phyloP scores from a whole-genome alignment of 371 early-diverging fungal species.

The Mucor indicus region DNA sequence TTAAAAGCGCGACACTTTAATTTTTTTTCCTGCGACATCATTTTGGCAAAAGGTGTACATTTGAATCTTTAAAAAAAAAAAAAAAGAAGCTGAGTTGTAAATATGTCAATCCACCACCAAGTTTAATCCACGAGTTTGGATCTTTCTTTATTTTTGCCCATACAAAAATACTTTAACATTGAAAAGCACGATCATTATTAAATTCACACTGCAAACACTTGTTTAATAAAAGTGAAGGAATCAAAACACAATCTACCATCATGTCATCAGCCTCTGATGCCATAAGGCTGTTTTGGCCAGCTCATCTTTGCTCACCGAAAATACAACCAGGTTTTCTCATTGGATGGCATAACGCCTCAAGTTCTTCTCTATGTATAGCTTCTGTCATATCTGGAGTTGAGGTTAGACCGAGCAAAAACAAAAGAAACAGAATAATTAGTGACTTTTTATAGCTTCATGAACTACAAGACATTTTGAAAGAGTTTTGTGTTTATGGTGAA shows the following conservation, averaged over 20 bases:
- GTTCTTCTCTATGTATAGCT: conserved; percentile 37
- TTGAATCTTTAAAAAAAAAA: conserved; percentile 1
- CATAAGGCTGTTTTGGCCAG: conserved; percentile 48
- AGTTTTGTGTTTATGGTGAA: conserved; percentile 29
- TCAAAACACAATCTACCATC: no score
- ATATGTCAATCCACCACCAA: no score
- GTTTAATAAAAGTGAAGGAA: no score
- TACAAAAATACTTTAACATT: no score
- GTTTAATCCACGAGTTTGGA: no score
- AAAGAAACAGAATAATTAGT: neutral
- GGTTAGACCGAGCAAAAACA: conserved; percentile 10
- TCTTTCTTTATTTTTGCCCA: no score
- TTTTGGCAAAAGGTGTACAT: no score
- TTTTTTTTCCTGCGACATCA: no score
- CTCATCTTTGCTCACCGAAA: conserved; percentile 37
- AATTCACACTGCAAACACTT: no score
- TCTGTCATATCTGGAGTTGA: conserved; percentile 28
- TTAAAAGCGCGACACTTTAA: no score
- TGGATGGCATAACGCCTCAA: conserved; percentile 36
- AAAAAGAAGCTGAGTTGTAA: no score
- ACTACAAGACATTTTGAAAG: conserved; percentile 16
- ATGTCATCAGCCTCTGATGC: conserved; percentile 17
- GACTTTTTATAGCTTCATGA: conserved; percentile 23
- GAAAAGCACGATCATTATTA: no score
- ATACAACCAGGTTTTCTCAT: conserved; percentile 31